phyloP scores from a whole-genome alignment of 495 filamentous ascomycete genomes.

The Aspergillus egyptiacus region DNA sequence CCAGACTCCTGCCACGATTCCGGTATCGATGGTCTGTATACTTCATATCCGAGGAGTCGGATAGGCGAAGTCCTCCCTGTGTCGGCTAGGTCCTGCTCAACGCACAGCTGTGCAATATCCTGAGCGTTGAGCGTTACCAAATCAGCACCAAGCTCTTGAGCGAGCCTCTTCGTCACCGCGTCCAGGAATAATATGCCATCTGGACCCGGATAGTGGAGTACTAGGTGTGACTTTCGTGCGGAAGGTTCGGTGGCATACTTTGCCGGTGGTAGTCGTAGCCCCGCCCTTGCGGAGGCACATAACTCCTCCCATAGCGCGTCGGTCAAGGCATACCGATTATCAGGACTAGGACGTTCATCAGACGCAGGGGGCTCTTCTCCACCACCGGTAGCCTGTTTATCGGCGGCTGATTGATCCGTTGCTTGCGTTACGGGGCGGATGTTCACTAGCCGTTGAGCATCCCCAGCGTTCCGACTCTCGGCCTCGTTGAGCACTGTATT shows the following conservation, averaged over 20 bases:
- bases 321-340: slow-evolving; percentile 33
- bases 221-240: slow-evolving; percentile 55
- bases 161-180: slow-evolving; percentile 51
- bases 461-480: slow-evolving; percentile 2
- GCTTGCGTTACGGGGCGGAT: slow-evolving; percentile 20
- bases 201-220: slow-evolving; percentile 59
- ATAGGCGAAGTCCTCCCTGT: slow-evolving; percentile 33
- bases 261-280: slow-evolving; percentile 33
- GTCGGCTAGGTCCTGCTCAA: slow-evolving; percentile 56
- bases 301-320: slow-evolving; percentile 38
- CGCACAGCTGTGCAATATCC: slow-evolving; percentile 73
- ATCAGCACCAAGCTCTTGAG: slow-evolving; percentile 60
- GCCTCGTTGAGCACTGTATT: slow-evolving; percentile 27
- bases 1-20: slow-evolving; percentile 30
- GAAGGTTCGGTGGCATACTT: slow-evolving; percentile 45
- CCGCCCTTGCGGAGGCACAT: slow-evolving; percentile 35
- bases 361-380: slow-evolving; percentile 19
- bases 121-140: slow-evolving; percentile 70
- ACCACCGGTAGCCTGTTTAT: slow-evolving; percentile 18
- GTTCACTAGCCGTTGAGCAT: slow-evolving; percentile 24
- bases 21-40: slow-evolving; percentile 32
- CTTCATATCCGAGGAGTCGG: slow-evolving; percentile 64
- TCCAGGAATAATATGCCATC: slow-evolving; percentile 54
- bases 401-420: slow-evolving; percentile 7
- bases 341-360: slow-evolving; percentile 5